Base-by-base conservation (phyloP, 208 protist genomes). In the Leishmania martiniquensis region DNA sequence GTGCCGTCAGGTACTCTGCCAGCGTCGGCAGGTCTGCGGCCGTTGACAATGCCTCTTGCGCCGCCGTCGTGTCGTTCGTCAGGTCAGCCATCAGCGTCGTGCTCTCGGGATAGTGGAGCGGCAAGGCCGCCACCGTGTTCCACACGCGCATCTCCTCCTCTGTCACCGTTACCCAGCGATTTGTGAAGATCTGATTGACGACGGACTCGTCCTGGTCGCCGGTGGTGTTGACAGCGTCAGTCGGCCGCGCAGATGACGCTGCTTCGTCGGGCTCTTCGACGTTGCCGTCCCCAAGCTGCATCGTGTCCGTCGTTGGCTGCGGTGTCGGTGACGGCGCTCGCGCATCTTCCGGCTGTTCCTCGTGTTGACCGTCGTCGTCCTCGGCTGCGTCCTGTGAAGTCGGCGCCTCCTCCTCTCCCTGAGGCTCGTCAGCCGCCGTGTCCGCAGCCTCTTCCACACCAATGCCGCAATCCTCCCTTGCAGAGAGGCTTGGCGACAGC, bases 81-180 rank as follows among this genome's bases (percentile, higher is more conserved):
- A 86, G 62, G 52, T 83, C 75, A 22, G 91, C 77, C 72, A 88
- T 82, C 72, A 75, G n/a, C 25, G 77, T 79, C 32, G 74, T 84
- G 70, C 74, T 76, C 62, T 83, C 62, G 4, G 88, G 88, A 79
- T 90, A 92, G 78, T 89, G 88, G 42, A 92, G 75, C 29, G 88
- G 88, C 45, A 90, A 75, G 32, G 78, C 85, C 10, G 88, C 83
- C 44, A 92, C 78, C n/a, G 73, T 79, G 76, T 92, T 90, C 88
- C 88, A 92, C 78, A 90, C 85, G 63, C 74, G 78, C 85, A 92
- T 88, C 77, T 92, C 88, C 60, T 88, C 83, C 47, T 87, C 84
- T 34, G 86, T 77, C 65, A 92, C 88, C 37, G 84, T 87, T n/a
- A 92, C 80, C 88, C 88, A 92, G 67, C 78, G 82, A 39, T 87